Evolutionary conservation across 306 rosid species (phyloP).

Genomic region (Ceratonia siliqua): DNA sequence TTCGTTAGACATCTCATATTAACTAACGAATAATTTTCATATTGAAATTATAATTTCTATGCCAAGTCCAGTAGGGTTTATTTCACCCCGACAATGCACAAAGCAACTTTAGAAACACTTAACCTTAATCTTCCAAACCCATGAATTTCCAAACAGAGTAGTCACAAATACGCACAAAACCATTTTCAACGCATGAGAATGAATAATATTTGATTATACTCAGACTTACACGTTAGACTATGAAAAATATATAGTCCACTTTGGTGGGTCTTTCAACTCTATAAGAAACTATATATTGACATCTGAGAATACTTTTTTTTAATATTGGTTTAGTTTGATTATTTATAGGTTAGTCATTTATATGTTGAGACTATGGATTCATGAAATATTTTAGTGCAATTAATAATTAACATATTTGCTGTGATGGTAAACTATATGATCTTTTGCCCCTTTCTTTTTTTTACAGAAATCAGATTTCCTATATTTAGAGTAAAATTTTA

Average conservation of each 20-base stretch:
- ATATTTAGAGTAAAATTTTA: no score
- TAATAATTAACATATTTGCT: no score
- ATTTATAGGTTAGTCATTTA: not conserved
- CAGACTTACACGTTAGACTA: constrained; percentile 37
- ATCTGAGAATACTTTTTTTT: constrained; percentile 12
- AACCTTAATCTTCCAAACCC: not conserved
- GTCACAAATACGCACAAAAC: constrained; percentile 2
- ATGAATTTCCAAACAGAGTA: constrained; percentile 2
- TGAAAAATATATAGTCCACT: constrained; percentile 29
- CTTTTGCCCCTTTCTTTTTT: no score
- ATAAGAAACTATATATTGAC: constrained; percentile 40
- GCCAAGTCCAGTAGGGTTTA: not conserved
- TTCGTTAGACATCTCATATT: constrained; percentile 21
- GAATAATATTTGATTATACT: constrained; percentile 30
- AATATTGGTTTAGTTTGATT: not conserved
- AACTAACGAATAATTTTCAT: constrained; percentile 1
- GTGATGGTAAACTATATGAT: no score
- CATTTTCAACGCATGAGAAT: constrained; percentile 24
- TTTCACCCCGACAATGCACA: constrained; percentile 32
- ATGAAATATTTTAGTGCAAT: no score
- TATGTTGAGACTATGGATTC: not conserved
- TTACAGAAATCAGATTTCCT: no score
- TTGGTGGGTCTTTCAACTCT: constrained; percentile 39
- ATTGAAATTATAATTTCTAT: not conserved
- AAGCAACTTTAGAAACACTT: constrained; percentile 11